Base-by-base conservation (phyloP, 257 asterid species). In the Lithospermum erythrorhizon region DNA sequence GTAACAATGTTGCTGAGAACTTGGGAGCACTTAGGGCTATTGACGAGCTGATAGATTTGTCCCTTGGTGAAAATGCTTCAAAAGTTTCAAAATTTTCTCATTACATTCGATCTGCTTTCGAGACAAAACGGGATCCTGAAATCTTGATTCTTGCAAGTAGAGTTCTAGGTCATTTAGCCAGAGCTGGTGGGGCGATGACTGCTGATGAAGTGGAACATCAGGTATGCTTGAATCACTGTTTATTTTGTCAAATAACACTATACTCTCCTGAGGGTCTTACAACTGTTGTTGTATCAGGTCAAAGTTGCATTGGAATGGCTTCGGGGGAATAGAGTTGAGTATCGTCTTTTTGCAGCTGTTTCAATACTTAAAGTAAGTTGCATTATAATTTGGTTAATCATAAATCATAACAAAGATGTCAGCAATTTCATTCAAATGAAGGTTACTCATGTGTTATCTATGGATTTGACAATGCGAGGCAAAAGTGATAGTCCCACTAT, bases 171-270 rank as follows among this genome's bases (percentile, higher is more conserved):
- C 99, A 93, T 79, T 81, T 93, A 63, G 99, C 99, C 61, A 83
- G 97, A 80, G 95, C 97, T 72, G 99, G 99, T 63, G 97, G 99
- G 71, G 97, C 97, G 63, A 89, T 86, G 96, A 86, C 99, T 37
- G 96, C 99, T 14, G 99, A 93, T 81, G 99, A 93, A 83, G 95
- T 93, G 73, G 99, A 93, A 75, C 78, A 81, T 60, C 89, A 89
- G 89, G 99, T 93, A 72, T 32, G 77, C 60, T 64, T 59, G 47
- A 65, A 55, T 62, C 62, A 52, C 64, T 51, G 57, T 53, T 30
- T 61, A 68, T 22, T 57, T 61, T 55, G 59, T 41, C 68, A 70
- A 53, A 54, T 27, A 22, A 48, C 65, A 25, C 30, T 27, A 35
- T 59, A 9, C 22, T 37, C 18, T 4, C 61, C 59, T 45, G 30